Conservation (phyloP, 352 stramenopile species). For the Phytophthora tubulina region DNA sequence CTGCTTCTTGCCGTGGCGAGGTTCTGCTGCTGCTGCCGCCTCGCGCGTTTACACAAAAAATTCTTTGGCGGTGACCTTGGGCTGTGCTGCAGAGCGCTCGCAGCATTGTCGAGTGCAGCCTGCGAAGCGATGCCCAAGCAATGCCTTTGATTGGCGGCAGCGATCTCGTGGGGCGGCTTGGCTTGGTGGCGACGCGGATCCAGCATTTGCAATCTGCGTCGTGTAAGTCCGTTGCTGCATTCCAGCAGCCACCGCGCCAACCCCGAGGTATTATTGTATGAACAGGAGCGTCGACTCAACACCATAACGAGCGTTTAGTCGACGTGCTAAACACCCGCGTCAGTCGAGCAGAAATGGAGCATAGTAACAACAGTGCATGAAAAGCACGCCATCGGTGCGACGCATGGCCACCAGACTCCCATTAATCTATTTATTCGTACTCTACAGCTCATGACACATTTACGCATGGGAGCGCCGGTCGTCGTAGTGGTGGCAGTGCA, state of each 20-base stretch:
- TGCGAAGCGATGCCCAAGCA: conserved; percentile 5
- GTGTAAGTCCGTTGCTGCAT: too few relatives aligned
- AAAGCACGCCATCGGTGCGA: conserved; percentile 12
- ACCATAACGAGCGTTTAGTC: not conserved
- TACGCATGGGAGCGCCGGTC: conserved; percentile 19
- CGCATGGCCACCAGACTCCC: conserved; percentile 24
- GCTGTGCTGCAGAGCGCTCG: conserved; percentile 18
- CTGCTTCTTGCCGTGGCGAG: too few relatives aligned
- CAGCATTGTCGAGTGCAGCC: conserved; percentile 16
- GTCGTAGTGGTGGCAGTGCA: conserved; percentile 9
- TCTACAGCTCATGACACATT: conserved; percentile 42
- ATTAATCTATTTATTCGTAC: conserved; percentile 45
- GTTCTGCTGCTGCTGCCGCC: too few relatives aligned
- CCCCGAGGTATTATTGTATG: too few relatives aligned
- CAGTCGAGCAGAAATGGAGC: not conserved
- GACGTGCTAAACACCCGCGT: not conserved
- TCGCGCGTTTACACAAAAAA: not conserved
- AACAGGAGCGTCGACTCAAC: not conserved
- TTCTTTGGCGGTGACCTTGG: not conserved
- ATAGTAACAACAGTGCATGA: conserved; percentile 3
- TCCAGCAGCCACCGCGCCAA: too few relatives aligned
- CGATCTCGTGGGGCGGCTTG: too few relatives aligned
- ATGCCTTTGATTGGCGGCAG: too few relatives aligned
- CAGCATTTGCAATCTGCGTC: too few relatives aligned
- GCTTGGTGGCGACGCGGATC: too few relatives aligned